Base-by-base conservation (phyloP, 2,329 filamentous ascomycete genomes). In the Colletotrichum truncatum region DNA sequence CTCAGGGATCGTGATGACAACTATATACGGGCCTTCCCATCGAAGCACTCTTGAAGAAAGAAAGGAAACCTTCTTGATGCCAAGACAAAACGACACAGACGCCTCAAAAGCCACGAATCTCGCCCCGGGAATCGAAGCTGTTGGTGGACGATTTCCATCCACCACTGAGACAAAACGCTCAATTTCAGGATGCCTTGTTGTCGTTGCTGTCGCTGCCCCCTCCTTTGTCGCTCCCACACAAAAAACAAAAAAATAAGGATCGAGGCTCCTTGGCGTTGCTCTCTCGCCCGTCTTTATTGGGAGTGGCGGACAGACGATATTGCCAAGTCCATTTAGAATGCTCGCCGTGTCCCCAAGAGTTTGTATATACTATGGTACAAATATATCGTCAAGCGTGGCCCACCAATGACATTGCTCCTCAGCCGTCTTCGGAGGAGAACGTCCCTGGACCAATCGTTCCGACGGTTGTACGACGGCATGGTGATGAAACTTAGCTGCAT, bases 41-140 rank as follows among this genome's bases (percentile, higher is more conserved):
- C n/a, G n/a, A n/a, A n/a, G n/a, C n/a, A n/a, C n/a, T n/a, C n/a
- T n/a, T n/a, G n/a, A n/a, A n/a, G n/a, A n/a, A n/a, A n/a, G n/a
- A n/a, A n/a, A n/a, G n/a, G n/a, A n/a, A n/a, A n/a, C n/a, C n/a
- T n/a, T n/a, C 6, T 10, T 16, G 21, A 21, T 32, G 53, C 53
- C 53, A 45, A 46, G 53, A 28, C n/a, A 25, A 11, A 36, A 7
- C 18, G 23, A 10, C 16, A 45, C 38, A 56, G 28, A 23, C 53
- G 53, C 39, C 51, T 26, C 16, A 18, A 34, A 56, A 56, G 53
- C 53, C 39, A 56, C 53, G 21, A n/a, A 56, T 26, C 53, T 45
- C 28, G 16, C n/a, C 6, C 12, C 16, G 14, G 39, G 11, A 36
- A 46, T 5, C 10, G 5, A 36, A 26, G 28, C 18, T n/a, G 53